phyloP scores from a whole-genome alignment of 2,329 filamentous ascomycete genomes.

The Paramyrothecium sp. region DNA sequence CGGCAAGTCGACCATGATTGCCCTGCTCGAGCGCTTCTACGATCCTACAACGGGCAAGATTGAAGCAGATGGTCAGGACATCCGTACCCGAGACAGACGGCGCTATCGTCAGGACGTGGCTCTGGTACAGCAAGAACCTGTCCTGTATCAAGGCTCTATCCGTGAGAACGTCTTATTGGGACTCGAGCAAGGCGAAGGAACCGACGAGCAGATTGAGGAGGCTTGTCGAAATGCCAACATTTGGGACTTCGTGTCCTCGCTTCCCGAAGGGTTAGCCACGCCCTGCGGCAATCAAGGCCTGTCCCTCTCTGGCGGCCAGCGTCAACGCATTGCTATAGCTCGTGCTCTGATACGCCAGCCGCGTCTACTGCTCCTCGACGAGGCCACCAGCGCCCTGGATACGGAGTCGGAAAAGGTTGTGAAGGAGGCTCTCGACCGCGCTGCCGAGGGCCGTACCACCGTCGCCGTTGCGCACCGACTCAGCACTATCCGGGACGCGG shows the following conservation, averaged over 20 bases:
- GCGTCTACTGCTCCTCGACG: constrained; percentile 67
- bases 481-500: constrained; percentile 55
- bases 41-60: constrained; percentile 30
- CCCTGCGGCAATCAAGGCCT: constrained; percentile 65
- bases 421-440: constrained; percentile 57
- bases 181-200: constrained; percentile 23
- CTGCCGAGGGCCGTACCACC: constrained; percentile 45
- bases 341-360: constrained; percentile 68
- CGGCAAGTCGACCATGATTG: constrained; percentile 60
- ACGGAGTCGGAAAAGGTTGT: constrained; percentile 65
- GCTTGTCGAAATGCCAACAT: constrained; percentile 56
- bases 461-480: constrained; percentile 65
- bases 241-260: constrained; percentile 52
- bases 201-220: constrained; percentile 38
- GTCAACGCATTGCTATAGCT: constrained; percentile 72
- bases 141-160: constrained; percentile 49
- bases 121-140: constrained; percentile 40
- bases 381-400: constrained; percentile 66
- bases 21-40: constrained; percentile 46
- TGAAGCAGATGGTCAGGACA: constrained; percentile 23
- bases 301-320: constrained; percentile 70
- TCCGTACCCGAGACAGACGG: constrained; percentile 24
- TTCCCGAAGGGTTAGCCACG: constrained; percentile 61
- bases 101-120: constrained; percentile 32
- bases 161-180: constrained; percentile 56